Conservation (phyloP, 345 rosid species). For the Litchi chinensis region DNA sequence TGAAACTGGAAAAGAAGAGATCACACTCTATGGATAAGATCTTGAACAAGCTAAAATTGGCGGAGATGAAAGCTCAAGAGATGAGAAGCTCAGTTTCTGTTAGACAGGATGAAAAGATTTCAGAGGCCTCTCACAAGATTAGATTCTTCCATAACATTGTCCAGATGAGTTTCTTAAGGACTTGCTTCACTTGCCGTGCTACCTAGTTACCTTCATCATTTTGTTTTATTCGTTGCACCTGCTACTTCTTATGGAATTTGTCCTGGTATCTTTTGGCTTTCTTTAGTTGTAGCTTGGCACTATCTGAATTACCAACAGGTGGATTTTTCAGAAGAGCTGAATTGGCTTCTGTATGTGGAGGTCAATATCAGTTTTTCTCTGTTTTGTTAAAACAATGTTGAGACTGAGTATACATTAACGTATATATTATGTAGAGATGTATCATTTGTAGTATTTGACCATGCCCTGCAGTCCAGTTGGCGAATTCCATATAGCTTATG, state of each 20-base stretch:
- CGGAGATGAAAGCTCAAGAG: conserved; percentile 69
- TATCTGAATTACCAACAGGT: background rate
- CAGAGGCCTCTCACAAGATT: conserved; percentile 39
- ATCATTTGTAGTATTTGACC: background rate
- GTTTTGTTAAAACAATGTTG: background rate
- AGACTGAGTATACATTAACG: background rate
- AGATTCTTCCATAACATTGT: conserved; percentile 40
- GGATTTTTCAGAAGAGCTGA: background rate
- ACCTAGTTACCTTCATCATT: conserved; percentile 13
- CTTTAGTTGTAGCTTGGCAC: background rate
- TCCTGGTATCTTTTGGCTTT: background rate
- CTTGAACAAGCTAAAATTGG: conserved; percentile 61
- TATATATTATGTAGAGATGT: background rate
- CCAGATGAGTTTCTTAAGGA: conserved; percentile 37
- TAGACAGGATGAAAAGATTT: conserved; percentile 31
- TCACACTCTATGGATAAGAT: conserved; percentile 84
- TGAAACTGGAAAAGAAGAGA: conserved; percentile 89
- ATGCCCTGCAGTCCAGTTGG: background rate
- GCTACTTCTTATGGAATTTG: background rate
- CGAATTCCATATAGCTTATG: no score
- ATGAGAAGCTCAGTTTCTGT: conserved; percentile 65
- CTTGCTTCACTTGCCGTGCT: conserved; percentile 60
- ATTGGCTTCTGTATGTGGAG: background rate
- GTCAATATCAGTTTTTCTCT: background rate
- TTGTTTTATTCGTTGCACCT: background rate